A percentile compares a stretch with the other conserved stretches of the same genome.
These are phyloP conservation scores for Phytophthora macrochlamydospora DNA, from an alignment of 352 stramenopile genomes.

Conservation along the genomic window DNA sequence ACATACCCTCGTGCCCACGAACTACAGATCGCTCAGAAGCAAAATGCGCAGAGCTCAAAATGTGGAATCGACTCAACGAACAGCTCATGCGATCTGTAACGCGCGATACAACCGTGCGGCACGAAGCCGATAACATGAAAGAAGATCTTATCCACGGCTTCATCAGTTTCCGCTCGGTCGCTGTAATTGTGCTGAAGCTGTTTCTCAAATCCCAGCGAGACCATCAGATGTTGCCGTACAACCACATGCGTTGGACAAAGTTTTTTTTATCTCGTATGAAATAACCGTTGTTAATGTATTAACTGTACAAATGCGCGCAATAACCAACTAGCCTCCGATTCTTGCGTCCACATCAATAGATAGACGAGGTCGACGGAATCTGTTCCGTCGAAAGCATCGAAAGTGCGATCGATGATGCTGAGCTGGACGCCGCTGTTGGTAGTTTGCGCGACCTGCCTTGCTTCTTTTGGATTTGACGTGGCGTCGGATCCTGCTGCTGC, in stretches of 20 bases:
- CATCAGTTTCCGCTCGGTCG: constrained; percentile 69
- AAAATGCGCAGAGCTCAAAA: constrained; percentile 76
- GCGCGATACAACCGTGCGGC: constrained; percentile 44
- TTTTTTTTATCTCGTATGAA: neutral
- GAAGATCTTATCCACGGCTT: constrained; percentile 67
- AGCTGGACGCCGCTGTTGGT: constrained; percentile 12
- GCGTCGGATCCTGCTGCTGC: constrained; percentile 38
- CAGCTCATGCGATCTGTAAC: constrained; percentile 74
- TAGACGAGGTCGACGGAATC: constrained; percentile 54
- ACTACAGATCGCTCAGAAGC: constrained; percentile 65
- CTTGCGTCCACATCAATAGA: constrained; percentile 45
- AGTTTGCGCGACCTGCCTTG: constrained; percentile 22
- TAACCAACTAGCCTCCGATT: neutral
- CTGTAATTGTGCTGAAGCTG: constrained; percentile 59
- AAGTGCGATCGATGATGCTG: constrained; percentile 31
- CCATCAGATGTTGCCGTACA: too few relatives aligned
- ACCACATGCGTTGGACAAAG: too few relatives aligned
- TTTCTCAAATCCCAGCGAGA: constrained; percentile 60
- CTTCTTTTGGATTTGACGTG: constrained; percentile 31
- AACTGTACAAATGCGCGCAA: constrained; percentile 33
- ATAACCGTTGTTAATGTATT: constrained; percentile 7
- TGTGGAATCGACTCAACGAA: constrained; percentile 83
- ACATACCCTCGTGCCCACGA: too few relatives aligned
- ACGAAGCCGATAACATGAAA: constrained; percentile 61
- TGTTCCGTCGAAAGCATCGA: constrained; percentile 66